phyloP scores from a whole-genome alignment of 768 basidiomycete species.

The Pulveroboletus ravenelii region DNA sequence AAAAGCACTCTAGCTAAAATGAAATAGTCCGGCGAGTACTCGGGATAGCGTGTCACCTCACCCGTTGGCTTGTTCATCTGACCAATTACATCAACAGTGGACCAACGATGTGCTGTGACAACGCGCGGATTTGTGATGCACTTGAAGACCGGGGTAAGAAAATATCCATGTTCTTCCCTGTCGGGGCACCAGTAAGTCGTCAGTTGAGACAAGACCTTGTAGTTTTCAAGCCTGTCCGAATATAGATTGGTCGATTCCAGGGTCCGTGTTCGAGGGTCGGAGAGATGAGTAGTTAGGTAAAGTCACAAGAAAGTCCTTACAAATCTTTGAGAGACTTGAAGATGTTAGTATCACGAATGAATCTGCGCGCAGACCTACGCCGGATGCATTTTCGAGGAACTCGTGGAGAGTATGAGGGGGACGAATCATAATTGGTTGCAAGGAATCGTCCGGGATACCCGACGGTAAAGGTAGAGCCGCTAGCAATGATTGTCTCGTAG shows the following conservation, averaged over 20 bases:
- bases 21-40: not conserved
- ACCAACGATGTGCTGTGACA: constrained; percentile 73
- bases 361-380: constrained; percentile 38
- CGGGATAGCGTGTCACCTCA: constrained; percentile 16
- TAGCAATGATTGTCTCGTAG: constrained; percentile 52
- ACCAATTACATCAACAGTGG: constrained; percentile 53
- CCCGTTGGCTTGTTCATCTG: constrained; percentile 63
- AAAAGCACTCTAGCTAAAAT: constrained; percentile 62
- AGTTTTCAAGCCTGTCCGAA: constrained; percentile 51
- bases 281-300: not conserved
- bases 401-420: constrained; percentile 62
- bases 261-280: not conserved
- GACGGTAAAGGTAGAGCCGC: constrained; percentile 59
- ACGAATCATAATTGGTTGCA: constrained; percentile 68
- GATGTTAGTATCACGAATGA: constrained; percentile 2
- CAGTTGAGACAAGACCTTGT: constrained; percentile 59
- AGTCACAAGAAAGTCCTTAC: constrained; percentile 36
- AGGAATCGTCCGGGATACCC: constrained; percentile 57
- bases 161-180: constrained; percentile 78
- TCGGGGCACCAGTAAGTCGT: constrained; percentile 80
- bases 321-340: constrained; percentile 50
- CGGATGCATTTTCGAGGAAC: constrained; percentile 54
- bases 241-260: not conserved
- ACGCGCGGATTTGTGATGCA: constrained; percentile 78
- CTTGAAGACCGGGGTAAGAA: constrained; percentile 68